These are phyloP conservation scores for Spathaspora hagerdaliae DNA, from an alignment of 805 yeast genomes.

Conservation along the genomic window DNA sequence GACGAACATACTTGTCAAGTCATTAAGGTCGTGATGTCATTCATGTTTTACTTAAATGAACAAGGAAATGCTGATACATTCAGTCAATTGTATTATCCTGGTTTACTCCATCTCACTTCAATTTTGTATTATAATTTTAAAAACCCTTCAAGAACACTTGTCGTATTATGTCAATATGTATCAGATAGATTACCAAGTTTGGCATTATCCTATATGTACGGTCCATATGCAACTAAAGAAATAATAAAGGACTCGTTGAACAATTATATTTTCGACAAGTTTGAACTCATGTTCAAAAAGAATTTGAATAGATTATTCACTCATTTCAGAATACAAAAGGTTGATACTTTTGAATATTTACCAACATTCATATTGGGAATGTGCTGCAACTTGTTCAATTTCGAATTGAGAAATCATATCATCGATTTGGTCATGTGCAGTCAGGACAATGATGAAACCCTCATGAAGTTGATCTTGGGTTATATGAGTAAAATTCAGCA, in stretches of 20 bases:
- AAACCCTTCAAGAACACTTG: conserved; percentile 31
- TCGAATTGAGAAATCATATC: conserved; percentile 46
- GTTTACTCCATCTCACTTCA: conserved; percentile 38
- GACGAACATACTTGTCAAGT: conserved; percentile 5
- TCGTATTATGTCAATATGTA: conserved; percentile 28
- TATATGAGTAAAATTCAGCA: conserved; percentile 43
- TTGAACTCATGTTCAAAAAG: conserved; percentile 42
- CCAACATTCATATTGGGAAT: conserved; percentile 37
- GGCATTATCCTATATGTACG: conserved; percentile 8
- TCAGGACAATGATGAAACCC: conserved; percentile 56
- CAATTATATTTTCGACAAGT: conserved; percentile 26
- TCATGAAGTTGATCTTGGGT: conserved; percentile 49
- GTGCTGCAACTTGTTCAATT: conserved; percentile 42
- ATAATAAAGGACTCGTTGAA: conserved; percentile 4
- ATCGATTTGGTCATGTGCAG: conserved; percentile 62
- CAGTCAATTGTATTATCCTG: conserved; percentile 25
- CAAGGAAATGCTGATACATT: conserved; percentile 4
- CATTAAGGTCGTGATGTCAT: conserved; percentile 27
- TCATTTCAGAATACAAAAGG: conserved; percentile 44
- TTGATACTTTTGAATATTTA: conserved; percentile 42
- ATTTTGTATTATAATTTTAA: conserved; percentile 35
- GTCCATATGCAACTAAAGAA: conserved; percentile 3
- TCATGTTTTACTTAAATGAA: conserved; percentile 15
- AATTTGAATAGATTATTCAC: conserved; percentile 41
- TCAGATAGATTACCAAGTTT: conserved; percentile 19